These are phyloP conservation scores for Choanephora cucurbitarum DNA, from an alignment of 371 early-diverging fungal species.

Conservation along the genomic window DNA sequence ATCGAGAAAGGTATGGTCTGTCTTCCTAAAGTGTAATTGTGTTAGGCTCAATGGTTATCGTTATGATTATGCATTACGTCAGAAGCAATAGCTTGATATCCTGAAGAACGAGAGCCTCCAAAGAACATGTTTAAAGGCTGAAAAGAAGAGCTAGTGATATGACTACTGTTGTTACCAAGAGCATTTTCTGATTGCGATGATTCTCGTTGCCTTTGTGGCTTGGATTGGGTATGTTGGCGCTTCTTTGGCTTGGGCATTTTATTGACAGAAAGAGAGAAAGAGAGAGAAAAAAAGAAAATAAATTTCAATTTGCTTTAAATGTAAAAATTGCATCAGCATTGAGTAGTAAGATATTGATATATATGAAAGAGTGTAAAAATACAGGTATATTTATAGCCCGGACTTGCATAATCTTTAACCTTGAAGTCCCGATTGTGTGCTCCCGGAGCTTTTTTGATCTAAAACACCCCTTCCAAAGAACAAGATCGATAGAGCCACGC, in stretches of 20 bases:
- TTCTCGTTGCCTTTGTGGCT: constrained; percentile 20
- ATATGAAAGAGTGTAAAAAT: too few species aligned
- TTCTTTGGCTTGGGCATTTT: constrained; percentile 27
- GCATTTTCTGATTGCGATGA: neutral
- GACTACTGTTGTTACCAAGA: neutral
- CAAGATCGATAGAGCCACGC: too few species aligned
- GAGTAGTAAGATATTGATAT: too few species aligned
- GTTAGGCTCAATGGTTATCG: neutral
- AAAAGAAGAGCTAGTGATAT: constrained; percentile 6
- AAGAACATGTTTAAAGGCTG: constrained; percentile 32
- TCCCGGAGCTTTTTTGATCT: too few species aligned
- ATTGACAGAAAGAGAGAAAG: constrained; percentile 1
- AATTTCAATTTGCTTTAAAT: too few species aligned
- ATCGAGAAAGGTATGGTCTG: constrained; percentile 1
- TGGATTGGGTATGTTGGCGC: constrained; percentile 9
- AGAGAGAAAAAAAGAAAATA: neutral
- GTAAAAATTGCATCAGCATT: too few species aligned
- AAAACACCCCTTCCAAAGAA: too few species aligned
- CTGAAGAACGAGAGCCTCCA: constrained; percentile 4
- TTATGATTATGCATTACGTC: neutral
- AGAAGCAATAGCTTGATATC: constrained; percentile 13
- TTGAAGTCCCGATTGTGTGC: too few species aligned
- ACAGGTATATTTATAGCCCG: too few species aligned
- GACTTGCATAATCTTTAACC: too few species aligned
- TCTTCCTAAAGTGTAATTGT: neutral